These are phyloP conservation scores for Phytophthora colocasiae DNA, from an alignment of 352 stramenopile genomes.

Conservation along the genomic window DNA sequence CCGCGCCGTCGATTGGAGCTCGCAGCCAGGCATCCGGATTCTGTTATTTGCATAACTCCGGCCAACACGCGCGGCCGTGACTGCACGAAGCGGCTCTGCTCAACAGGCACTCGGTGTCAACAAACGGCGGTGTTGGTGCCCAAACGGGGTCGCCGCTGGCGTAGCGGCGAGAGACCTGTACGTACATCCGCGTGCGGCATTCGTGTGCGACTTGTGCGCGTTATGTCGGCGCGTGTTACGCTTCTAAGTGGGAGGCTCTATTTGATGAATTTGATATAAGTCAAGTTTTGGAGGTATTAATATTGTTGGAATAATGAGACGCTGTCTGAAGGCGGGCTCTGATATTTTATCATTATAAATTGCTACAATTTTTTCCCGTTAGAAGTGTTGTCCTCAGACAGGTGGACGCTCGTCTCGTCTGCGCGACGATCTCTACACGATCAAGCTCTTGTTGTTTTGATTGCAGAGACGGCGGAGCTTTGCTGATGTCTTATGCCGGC, in stretches of 20 bases:
- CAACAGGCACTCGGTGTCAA: slow-evolving; percentile 31
- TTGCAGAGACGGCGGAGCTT: slow-evolving; percentile 38
- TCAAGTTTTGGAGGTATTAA: too few species aligned
- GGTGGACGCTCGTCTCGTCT: slow-evolving; percentile 29
- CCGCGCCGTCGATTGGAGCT: slow-evolving; percentile 17
- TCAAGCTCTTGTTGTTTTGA: slow-evolving; percentile 19
- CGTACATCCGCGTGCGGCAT: slow-evolving; percentile 10
- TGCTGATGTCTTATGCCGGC: slow-evolving; percentile 30
- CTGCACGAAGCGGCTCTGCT: slow-evolving; percentile 23
- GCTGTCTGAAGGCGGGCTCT: too few species aligned
- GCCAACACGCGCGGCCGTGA: slow-evolving; percentile 29
- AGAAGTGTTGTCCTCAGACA: background rate
- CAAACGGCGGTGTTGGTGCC: slow-evolving; percentile 29
- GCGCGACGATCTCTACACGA: slow-evolving; percentile 19
- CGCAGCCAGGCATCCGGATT: slow-evolving; percentile 13
- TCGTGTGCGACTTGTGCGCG: slow-evolving; percentile 10
- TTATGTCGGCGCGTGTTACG: slow-evolving; percentile 25
- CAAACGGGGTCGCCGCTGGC: slow-evolving; percentile 31
- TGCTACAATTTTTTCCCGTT: too few species aligned
- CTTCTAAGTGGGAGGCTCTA: background rate
- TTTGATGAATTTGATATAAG: too few species aligned
- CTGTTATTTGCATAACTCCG: slow-evolving; percentile 44
- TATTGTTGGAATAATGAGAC: too few species aligned
- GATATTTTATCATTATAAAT: too few species aligned
- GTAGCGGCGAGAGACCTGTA: slow-evolving; percentile 30